These are phyloP conservation scores for Ascochyta viciae-villosae DNA, from an alignment of 2,329 filamentous ascomycete species.

Conservation along the genomic window DNA sequence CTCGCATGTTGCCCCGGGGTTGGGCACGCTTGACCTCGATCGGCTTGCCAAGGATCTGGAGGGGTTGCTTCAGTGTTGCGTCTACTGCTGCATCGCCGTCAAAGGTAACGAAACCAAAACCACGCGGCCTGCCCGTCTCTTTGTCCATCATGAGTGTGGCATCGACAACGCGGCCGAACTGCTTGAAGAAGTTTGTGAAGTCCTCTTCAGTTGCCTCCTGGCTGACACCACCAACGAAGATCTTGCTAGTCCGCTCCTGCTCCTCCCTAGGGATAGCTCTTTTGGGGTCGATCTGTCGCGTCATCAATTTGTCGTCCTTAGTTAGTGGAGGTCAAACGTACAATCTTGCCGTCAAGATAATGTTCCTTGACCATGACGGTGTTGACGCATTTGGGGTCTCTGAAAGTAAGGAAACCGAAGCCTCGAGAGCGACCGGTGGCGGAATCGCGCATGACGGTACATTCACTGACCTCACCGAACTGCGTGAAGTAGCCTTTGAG, in stretches of 20 bases:
- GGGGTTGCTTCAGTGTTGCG: slow-evolving; percentile 79
- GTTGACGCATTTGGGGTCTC: slow-evolving; percentile 96
- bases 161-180: slow-evolving; percentile 95
- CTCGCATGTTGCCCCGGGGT: slow-evolving; percentile 89
- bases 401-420: slow-evolving; percentile 97
- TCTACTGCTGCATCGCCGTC: slow-evolving; percentile 96
- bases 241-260: slow-evolving; percentile 97
- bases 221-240: slow-evolving; percentile 96
- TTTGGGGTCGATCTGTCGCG: slow-evolving; percentile 88
- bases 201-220: slow-evolving; percentile 96
- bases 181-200: slow-evolving; percentile 95
- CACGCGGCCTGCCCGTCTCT: slow-evolving; percentile 93
- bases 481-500: slow-evolving; percentile 97
- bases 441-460: slow-evolving; percentile 98
- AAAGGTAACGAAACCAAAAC: slow-evolving; percentile 98
- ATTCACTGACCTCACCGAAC: slow-evolving; percentile 96
- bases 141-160: slow-evolving; percentile 99
- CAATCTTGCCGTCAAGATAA: slow-evolving; percentile 96
- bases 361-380: slow-evolving; percentile 99
- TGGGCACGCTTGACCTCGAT: slow-evolving; percentile 99
- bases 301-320: slow-evolving; percentile 27
- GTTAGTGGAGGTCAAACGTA: slow-evolving; percentile 60
- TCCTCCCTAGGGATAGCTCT: slow-evolving; percentile 96
- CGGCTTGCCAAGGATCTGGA: slow-evolving; percentile 93
- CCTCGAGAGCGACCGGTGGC: slow-evolving; percentile 91